A percentile compares a stretch with the other conserved stretches of the same genome.
Conservation (phyloP, 1,139 yeast species). For the Protomyces gravidus region DNA sequence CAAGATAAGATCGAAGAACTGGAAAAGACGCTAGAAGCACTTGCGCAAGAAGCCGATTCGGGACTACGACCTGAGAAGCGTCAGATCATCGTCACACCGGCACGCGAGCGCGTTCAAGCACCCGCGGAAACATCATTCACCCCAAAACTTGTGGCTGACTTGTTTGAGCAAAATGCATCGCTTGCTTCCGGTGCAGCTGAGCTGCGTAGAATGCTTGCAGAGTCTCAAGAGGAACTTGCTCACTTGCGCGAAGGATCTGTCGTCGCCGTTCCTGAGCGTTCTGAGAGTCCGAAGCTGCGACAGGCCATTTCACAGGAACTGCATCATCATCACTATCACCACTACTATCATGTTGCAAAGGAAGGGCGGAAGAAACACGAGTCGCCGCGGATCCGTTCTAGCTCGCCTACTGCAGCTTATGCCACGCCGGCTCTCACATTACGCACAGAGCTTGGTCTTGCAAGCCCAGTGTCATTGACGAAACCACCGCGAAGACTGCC, state of each 20-base stretch:
- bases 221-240: conserved; percentile 10
- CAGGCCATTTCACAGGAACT: conserved; percentile 21
- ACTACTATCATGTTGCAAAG: conserved; percentile 14
- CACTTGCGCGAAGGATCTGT: background rate
- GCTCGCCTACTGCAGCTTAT: background rate
- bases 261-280: background rate
- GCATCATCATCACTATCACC: conserved; percentile 23
- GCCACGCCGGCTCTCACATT: background rate
- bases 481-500: background rate
- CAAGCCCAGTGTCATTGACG: conserved; percentile 7
- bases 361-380: background rate
- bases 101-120: background rate
- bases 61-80: background rate
- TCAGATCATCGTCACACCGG: background rate
- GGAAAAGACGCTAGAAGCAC: background rate
- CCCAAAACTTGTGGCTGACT: background rate
- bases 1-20: conserved; percentile 8
- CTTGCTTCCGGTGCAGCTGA: conserved; percentile 6
- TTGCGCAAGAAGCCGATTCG: background rate
- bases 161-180: background rate
- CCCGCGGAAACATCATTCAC: background rate
- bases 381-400: background rate
- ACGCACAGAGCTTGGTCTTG: background rate
- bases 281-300: background rate
- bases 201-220: conserved; percentile 8